A percentile compares a stretch with the other conserved stretches of the same genome.
Conservation (phyloP, 208 protist genomes). For the Crithidia mellificae region DNA sequence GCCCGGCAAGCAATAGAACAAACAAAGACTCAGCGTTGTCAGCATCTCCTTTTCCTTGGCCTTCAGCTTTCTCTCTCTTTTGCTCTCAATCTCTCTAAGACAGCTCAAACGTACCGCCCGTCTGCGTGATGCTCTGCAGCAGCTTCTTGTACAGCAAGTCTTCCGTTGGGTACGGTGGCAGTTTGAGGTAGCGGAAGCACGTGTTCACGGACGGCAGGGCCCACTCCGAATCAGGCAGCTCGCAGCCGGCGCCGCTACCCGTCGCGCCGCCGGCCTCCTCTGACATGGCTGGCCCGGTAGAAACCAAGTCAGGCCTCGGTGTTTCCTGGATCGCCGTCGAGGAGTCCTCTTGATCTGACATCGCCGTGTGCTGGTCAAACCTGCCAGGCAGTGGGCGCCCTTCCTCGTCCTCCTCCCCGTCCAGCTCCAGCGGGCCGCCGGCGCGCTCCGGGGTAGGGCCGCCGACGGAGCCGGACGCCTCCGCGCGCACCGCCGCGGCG, state of each 20-base stretch:
- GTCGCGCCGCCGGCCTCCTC: slow-evolving; percentile 11
- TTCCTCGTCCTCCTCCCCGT: slow-evolving; percentile 35
- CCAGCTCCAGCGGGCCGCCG: slow-evolving; percentile 4
- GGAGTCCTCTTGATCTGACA: slow-evolving; percentile 24
- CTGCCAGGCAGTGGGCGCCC: neutral
- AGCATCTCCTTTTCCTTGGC: no score
- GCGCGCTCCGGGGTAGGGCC: neutral
- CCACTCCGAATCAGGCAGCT: slow-evolving; percentile 61
- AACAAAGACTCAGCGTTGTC: no score
- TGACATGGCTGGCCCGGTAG: slow-evolving; percentile 8
- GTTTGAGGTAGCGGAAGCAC: slow-evolving; percentile 91
- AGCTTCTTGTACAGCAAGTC: slow-evolving; percentile 88
- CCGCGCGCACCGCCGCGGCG: slow-evolving; percentile 16
- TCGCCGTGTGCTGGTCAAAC: slow-evolving; percentile 16
- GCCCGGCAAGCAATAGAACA: neutral
- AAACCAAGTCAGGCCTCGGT: slow-evolving; percentile 2
- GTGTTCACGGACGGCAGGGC: slow-evolving; percentile 90
- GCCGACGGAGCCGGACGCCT: neutral
- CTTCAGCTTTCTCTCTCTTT: no score
- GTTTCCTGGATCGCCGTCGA: slow-evolving; percentile 12
- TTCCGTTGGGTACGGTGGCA: slow-evolving; percentile 85
- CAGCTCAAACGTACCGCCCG: slow-evolving; percentile 83
- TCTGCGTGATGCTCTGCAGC: slow-evolving; percentile 75
- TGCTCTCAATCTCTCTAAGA: no score
- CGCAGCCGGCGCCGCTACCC: neutral